These are phyloP conservation scores for Termitomyces sp. DNA, from an alignment of 768 basidiomycete genomes.

Conservation along the genomic window DNA sequence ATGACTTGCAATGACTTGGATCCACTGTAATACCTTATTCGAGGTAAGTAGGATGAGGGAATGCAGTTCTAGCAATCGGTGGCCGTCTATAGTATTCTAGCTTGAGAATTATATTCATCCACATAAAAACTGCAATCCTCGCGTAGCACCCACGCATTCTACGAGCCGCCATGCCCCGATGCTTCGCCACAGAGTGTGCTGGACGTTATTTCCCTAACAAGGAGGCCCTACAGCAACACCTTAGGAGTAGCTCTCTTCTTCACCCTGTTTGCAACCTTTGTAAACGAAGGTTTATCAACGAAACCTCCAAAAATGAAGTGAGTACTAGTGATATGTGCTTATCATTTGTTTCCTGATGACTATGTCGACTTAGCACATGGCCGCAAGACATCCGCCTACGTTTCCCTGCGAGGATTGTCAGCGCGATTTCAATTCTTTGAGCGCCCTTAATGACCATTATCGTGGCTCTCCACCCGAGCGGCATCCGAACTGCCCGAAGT, in stretches of 20 bases:
- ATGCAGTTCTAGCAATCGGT: neutral
- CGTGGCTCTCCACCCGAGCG: slow-evolving; percentile 4
- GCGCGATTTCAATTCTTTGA: neutral
- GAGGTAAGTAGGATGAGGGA: neutral
- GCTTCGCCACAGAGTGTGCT: slow-evolving; percentile 4
- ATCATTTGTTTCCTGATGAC: neutral
- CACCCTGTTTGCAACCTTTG: slow-evolving; percentile 9
- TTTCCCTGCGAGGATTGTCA: slow-evolving; percentile 1
- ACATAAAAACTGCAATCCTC: neutral
- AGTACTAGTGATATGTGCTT: neutral
- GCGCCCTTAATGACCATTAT: slow-evolving; percentile 5
- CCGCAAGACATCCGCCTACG: slow-evolving; percentile 3
- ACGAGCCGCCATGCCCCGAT: slow-evolving; percentile 7
- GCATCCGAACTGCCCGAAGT: slow-evolving; percentile 7
- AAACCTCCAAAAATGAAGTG: slow-evolving; percentile 4
- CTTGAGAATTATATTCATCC: neutral
- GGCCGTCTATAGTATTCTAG: neutral
- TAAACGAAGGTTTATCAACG: slow-evolving; percentile 7
- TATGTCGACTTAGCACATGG: neutral
- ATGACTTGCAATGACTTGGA: neutral
- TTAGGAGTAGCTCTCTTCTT: neutral
- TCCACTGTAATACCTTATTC: neutral
- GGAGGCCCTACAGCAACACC: slow-evolving; percentile 11
- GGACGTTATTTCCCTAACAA: slow-evolving; percentile 3
- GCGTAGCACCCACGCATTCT: too few species aligned